Conservation (phyloP, 441 rosid species). For the Eruca vesicaria region DNA sequence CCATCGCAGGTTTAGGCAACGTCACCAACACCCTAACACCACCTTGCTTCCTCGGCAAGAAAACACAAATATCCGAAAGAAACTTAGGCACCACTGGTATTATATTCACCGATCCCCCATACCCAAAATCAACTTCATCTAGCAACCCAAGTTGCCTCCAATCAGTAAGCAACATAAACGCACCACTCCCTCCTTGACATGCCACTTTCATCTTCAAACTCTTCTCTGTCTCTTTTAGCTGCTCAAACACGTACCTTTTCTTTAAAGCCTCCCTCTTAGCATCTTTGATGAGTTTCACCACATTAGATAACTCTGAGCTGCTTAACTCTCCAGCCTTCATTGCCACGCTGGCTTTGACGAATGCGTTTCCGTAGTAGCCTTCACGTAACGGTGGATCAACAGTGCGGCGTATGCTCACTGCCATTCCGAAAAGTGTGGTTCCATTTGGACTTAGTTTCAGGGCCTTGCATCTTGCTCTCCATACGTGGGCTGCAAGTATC, state of each 20-base stretch:
- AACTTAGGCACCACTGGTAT: constrained; percentile 44
- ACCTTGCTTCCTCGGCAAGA: constrained; percentile 48
- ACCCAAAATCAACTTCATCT: constrained; percentile 52
- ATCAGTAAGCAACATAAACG: constrained; percentile 43
- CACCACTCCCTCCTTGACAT: constrained; percentile 40
- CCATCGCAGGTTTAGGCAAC: constrained; percentile 45
- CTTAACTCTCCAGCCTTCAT: constrained; percentile 34
- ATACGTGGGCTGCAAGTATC: constrained; percentile 49
- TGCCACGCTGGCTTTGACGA: constrained; percentile 34
- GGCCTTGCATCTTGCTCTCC: constrained; percentile 54
- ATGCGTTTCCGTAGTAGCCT: constrained; percentile 62
- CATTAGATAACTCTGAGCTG: constrained; percentile 27
- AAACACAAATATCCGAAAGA: constrained; percentile 42
- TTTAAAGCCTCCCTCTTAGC: constrained; percentile 34
- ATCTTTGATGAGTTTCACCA: constrained; percentile 41
- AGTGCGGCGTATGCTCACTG: constrained; percentile 43
- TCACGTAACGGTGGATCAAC: constrained; percentile 42
- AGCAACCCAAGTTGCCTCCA: constrained; percentile 53
- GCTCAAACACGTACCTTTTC: constrained; percentile 23
- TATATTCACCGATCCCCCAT: constrained; percentile 45
- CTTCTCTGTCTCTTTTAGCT: constrained; percentile 33
- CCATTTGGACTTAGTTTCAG: constrained; percentile 42
- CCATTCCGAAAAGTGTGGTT: constrained; percentile 36
- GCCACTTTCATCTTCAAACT: constrained; percentile 19
- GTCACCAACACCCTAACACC: constrained; percentile 54